Evolutionary conservation across 345 rosid species (phyloP).

Genomic region (Arabidopsis arenosa): DNA sequence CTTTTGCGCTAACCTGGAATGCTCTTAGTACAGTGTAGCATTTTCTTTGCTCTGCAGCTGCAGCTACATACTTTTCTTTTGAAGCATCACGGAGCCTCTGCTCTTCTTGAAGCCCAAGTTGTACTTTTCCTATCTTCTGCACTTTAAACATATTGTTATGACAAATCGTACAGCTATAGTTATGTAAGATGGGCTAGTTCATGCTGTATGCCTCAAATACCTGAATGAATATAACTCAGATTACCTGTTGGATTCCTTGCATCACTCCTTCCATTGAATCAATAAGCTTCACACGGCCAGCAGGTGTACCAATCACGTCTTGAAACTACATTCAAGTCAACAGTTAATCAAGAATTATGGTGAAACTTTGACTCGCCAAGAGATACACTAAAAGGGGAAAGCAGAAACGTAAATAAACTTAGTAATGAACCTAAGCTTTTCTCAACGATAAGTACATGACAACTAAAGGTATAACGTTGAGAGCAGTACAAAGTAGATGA

Average conservation of each 20-base stretch:
- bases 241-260: constrained; percentile 82
- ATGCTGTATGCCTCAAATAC: constrained; percentile 11
- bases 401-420: constrained; percentile 11
- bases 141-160: constrained; percentile 10
- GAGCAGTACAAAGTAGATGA: constrained; percentile 4
- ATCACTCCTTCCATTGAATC: constrained; percentile 85
- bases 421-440: not conserved
- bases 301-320: constrained; percentile 66
- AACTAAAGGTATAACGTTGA: constrained; percentile 7
- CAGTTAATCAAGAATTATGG: not conserved
- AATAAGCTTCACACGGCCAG: constrained; percentile 69
- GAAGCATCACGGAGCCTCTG: constrained; percentile 60
- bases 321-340: constrained; percentile 63
- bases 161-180: constrained; percentile 2
- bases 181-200: not conserved
- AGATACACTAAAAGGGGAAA: constrained; percentile 6
- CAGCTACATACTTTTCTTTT: constrained; percentile 64
- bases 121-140: constrained; percentile 81
- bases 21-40: constrained; percentile 60
- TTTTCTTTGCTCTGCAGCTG: constrained; percentile 66
- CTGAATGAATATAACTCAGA: not conserved
- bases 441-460: not conserved
- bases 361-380: constrained; percentile 18
- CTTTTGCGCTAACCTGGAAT: constrained; percentile 62
- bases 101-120: constrained; percentile 64